A percentile compares a stretch with the other conserved stretches of the same genome.
These are phyloP conservation scores for Begonia fuchsioides DNA, from an alignment of 306 rosid genomes.

Conservation along the genomic window DNA sequence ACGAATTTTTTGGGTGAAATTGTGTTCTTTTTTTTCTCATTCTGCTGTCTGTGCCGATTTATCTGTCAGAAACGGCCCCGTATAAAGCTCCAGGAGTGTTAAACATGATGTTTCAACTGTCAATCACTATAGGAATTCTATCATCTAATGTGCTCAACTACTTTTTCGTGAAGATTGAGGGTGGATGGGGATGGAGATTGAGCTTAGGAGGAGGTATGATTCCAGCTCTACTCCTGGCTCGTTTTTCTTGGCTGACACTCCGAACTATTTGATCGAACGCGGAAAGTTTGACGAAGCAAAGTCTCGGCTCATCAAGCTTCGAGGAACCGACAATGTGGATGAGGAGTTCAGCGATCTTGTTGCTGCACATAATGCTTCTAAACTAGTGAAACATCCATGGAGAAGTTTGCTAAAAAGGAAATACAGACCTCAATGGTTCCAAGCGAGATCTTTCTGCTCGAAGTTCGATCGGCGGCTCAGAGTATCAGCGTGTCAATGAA, in stretches of 20 bases:
- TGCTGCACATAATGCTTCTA: constrained; percentile 48
- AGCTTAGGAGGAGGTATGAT: constrained; percentile 88
- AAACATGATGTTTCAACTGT: constrained; percentile 73
- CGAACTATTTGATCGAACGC: constrained; percentile 80
- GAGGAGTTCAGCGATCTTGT: constrained; percentile 68
- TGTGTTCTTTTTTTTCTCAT: background rate
- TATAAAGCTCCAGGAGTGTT: constrained; percentile 72
- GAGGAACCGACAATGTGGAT: constrained; percentile 47
- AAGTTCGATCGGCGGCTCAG: constrained; percentile 16
- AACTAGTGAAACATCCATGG: constrained; percentile 63
- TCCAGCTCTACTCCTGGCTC: constrained; percentile 72
- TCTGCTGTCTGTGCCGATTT: constrained; percentile 71
- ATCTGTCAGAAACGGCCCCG: constrained; percentile 92
- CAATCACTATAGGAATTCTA: constrained; percentile 75
- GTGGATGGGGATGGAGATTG: constrained; percentile 98
- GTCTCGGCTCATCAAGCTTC: constrained; percentile 26
- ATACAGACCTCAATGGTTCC: constrained; percentile 68
- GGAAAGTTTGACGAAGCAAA: constrained; percentile 45
- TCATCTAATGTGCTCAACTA: constrained; percentile 67
- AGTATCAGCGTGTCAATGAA: no score
- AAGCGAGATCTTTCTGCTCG: constrained; percentile 50
- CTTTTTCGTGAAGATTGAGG: constrained; percentile 75
- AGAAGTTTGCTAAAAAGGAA: constrained; percentile 41
- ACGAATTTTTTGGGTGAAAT: no score
- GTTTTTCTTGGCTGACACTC: constrained; percentile 66